Conservation (phyloP, 306 rosid genomes). For the Acacia melanoxylon region DNA sequence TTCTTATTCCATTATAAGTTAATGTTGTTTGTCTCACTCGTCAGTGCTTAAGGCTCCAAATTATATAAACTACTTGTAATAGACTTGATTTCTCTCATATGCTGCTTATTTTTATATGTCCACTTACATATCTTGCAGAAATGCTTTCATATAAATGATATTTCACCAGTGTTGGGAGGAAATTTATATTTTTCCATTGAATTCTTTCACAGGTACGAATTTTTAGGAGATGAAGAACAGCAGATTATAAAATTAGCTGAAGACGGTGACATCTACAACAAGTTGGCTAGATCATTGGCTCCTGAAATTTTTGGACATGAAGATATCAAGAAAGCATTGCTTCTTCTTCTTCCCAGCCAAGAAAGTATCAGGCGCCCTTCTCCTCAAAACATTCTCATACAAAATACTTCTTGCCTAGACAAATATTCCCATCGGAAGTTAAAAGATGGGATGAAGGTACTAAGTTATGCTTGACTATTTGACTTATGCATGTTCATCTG, state of each 20-base stretch:
- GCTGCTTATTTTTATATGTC: conserved; percentile 6
- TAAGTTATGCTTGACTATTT: background rate
- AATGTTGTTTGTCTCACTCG: background rate
- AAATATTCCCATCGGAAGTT: conserved; percentile 80
- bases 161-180: conserved; percentile 4
- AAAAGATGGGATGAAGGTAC: conserved; percentile 97
- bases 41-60: background rate
- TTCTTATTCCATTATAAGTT: background rate
- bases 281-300: conserved; percentile 82
- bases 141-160: conserved; percentile 8
- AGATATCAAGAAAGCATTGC: conserved; percentile 88
- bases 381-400: too few species aligned
- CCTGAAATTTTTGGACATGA: conserved; percentile 99
- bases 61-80: background rate
- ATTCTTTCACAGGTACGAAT: conserved; percentile 64
- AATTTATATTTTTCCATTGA: conserved; percentile 23
- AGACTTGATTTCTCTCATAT: conserved; percentile 8
- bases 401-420: too few species aligned
- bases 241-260: conserved; percentile 72
- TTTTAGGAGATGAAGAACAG: conserved; percentile 86
- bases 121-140: background rate
- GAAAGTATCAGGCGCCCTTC: too few species aligned
- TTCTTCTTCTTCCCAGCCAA: too few species aligned
- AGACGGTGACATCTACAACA: conserved; percentile 92
- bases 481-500: background rate